Conservation (phyloP, 306 rosid genomes). For the Echinosophora koreensis region DNA sequence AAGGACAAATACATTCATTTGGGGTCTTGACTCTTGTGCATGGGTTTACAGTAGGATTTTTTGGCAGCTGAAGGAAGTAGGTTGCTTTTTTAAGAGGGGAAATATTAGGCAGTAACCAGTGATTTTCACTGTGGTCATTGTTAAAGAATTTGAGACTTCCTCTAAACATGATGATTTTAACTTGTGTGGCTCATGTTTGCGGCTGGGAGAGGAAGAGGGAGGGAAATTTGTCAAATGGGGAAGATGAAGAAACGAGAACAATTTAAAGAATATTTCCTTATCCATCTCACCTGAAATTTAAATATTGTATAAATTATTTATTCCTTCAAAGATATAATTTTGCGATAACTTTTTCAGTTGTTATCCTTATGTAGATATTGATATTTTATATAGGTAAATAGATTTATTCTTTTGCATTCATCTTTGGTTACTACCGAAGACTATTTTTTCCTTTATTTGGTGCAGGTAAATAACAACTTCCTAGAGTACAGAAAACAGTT, state of each 20-base stretch:
- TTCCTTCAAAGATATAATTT: conserved; percentile 18
- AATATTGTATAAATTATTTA: conserved; percentile 34
- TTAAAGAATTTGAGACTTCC: conserved; percentile 33
- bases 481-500: no score
- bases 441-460: conserved; percentile 42
- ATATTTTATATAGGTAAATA: conserved; percentile 17
- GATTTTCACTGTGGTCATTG: conserved; percentile 3
- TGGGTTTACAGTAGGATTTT: neutral
- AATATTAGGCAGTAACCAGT: neutral
- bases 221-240: neutral
- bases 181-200: conserved; percentile 24
- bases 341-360: neutral
- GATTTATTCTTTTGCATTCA: neutral
- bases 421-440: conserved; percentile 42
- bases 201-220: conserved; percentile 15
- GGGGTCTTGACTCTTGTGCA: neutral
- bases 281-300: conserved; percentile 25
- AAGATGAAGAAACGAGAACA: neutral
- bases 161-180: conserved; percentile 16
- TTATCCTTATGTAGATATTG: conserved; percentile 13
- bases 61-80: neutral
- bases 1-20: conserved; percentile 4
- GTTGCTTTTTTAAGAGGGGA: neutral
- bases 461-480: conserved; percentile 93
- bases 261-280: conserved; percentile 32